Percentiles rank a stretch among this genome's conserved stretches.
Evolutionary conservation across 192 early-diverging fungal genomes (phyloP).

Genomic region (Mortierella alpina): DNA sequence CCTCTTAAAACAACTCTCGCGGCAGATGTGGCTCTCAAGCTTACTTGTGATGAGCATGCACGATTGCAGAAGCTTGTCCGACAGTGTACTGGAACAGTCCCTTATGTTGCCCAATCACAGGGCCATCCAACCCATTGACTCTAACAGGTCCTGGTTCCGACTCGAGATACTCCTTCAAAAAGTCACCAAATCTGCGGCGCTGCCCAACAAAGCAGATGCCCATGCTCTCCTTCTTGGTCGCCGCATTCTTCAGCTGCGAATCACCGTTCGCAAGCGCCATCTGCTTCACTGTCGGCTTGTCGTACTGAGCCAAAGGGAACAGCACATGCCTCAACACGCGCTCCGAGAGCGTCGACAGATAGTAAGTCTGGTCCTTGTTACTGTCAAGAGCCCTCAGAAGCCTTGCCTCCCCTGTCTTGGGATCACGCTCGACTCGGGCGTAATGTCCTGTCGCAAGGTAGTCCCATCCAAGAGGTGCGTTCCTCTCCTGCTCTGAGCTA

Average conservation of each 20-base stretch:
- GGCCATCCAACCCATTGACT: constrained; percentile 29
- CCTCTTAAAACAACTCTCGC: constrained; percentile 5
- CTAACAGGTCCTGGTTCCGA: constrained; percentile 26
- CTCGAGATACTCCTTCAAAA: constrained; percentile 66
- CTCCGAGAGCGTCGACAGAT: constrained; percentile 75
- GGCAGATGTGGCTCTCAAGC: constrained; percentile 1
- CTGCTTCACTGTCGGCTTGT: constrained; percentile 79
- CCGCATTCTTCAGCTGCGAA: constrained; percentile 66
- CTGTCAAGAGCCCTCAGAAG: constrained; percentile 65
- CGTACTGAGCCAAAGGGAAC: constrained; percentile 85
- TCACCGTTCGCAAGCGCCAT: constrained; percentile 61
- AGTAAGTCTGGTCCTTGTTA: constrained; percentile 96
- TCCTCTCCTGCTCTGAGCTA: background rate
- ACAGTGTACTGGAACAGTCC: constrained; percentile 83
- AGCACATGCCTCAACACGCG: constrained; percentile 63
- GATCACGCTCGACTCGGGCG: constrained; percentile 55
- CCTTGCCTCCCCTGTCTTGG: constrained; percentile 14
- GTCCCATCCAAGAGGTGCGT: constrained; percentile 25
- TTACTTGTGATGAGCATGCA: constrained; percentile 71
- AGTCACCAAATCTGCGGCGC: constrained; percentile 77
- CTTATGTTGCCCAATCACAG: constrained; percentile 59
- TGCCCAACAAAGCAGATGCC: constrained; percentile 97
- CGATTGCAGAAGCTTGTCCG: constrained; percentile 80
- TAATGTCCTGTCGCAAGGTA: constrained; percentile 63
- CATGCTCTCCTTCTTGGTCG: constrained; percentile 88